These are phyloP conservation scores for Paraphaeosphaeria minitans DNA, from an alignment of 2,329 filamentous ascomycete genomes.

Conservation along the genomic window DNA sequence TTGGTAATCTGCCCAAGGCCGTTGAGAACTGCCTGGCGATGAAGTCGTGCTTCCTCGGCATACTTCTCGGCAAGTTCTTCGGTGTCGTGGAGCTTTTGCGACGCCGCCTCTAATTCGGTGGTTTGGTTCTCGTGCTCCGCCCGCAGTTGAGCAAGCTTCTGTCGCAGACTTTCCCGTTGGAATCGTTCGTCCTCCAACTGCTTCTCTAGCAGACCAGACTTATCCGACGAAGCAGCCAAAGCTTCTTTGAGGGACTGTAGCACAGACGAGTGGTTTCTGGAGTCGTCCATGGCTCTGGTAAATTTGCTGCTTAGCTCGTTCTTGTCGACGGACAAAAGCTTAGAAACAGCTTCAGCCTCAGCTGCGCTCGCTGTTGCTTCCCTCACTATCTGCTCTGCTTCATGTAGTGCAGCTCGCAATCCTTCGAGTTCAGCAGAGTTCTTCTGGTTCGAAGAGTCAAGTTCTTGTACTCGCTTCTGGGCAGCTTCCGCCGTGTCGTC, in stretches of 20 bases:
- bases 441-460: slow-evolving; percentile 83
- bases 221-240: slow-evolving; percentile 77
- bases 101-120: slow-evolving; percentile 75
- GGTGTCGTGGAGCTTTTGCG: slow-evolving; percentile 77
- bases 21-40: slow-evolving; percentile 79
- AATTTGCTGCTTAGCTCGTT: slow-evolving; percentile 73
- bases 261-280: slow-evolving; percentile 71
- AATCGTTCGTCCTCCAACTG: slow-evolving; percentile 82
- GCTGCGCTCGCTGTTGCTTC: slow-evolving; percentile 79
- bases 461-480: slow-evolving; percentile 79
- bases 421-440: slow-evolving; percentile 84
- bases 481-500: slow-evolving; percentile 86
- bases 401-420: slow-evolving; percentile 82
- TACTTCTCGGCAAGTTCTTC: slow-evolving; percentile 89
- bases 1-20: slow-evolving; percentile 77
- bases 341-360: slow-evolving; percentile 75
- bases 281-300: slow-evolving; percentile 67
- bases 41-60: slow-evolving; percentile 83
- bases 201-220: slow-evolving; percentile 75
- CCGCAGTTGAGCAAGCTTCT: slow-evolving; percentile 76
- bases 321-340: slow-evolving; percentile 85
- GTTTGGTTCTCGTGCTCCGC: slow-evolving; percentile 81
- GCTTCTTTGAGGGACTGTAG: slow-evolving; percentile 78
- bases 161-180: slow-evolving; percentile 75
- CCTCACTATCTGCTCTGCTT: slow-evolving; percentile 75